phyloP scores from a whole-genome alignment of 2,329 filamentous ascomycete species.

The Paraphaeosphaeria sporulosa region DNA sequence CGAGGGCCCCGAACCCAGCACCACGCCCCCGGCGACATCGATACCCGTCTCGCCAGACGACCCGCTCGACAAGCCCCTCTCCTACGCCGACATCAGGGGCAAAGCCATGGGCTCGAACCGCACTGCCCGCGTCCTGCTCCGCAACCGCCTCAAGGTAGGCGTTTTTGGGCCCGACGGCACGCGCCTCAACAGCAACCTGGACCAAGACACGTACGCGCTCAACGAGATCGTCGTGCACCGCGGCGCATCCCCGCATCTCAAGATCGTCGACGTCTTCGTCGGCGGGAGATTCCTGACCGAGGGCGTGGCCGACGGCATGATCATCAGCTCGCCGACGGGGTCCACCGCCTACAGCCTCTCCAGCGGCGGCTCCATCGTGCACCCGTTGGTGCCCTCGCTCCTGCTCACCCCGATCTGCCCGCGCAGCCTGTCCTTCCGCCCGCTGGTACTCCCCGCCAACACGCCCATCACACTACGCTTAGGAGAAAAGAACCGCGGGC shows the following conservation, averaged over 20 bases:
- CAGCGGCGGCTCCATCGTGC: conserved; percentile 90
- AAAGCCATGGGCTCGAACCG: conserved; percentile 81
- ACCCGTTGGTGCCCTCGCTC: conserved; percentile 87
- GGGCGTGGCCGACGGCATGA: conserved; percentile 92
- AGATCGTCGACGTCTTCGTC: conserved; percentile 89
- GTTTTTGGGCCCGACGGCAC: conserved; percentile 77
- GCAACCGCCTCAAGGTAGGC: conserved; percentile 86
- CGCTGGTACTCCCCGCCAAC: conserved; percentile 85
- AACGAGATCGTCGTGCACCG: conserved; percentile 96
- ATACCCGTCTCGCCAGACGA: conserved; percentile 68
- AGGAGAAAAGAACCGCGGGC: conserved; percentile 66
- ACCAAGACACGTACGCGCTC: conserved; percentile 71
- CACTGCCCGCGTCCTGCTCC: conserved; percentile 81
- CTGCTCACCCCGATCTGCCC: conserved; percentile 95
- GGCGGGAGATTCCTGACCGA: conserved; percentile 90
- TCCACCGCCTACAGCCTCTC: conserved; percentile 96
- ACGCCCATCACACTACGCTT: conserved; percentile 83
- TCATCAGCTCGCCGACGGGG: conserved; percentile 91
- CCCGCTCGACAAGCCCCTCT: conserved; percentile 36
- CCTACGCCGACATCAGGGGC: conserved; percentile 77
- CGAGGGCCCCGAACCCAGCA: conserved; percentile 75
- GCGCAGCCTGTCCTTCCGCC: conserved; percentile 88
- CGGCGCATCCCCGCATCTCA: conserved; percentile 86
- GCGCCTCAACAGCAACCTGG: conserved; percentile 43
- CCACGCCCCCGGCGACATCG: conserved; percentile 62